Conservation (phyloP, 306 rosid genomes). For the Chamaecrista fasciculata region DNA sequence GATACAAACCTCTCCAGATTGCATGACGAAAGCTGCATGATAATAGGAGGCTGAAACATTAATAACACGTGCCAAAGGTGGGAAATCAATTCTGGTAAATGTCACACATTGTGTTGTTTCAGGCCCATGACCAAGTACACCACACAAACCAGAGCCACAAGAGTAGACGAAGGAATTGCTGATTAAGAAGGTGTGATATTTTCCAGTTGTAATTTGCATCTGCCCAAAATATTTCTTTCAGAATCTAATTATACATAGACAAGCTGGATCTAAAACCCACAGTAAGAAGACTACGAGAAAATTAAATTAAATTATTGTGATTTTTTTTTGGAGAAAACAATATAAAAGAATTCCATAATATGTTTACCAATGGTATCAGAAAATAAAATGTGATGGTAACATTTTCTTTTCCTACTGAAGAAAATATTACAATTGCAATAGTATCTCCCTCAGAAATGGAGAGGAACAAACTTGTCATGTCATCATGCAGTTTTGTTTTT, state of each 20-base stretch:
- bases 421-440: neutral
- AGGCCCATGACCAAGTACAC: slow-evolving; percentile 89
- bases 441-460: neutral
- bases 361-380: neutral
- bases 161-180: slow-evolving; percentile 79
- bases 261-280: neutral
- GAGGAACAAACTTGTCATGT: neutral
- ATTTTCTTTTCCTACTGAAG: neutral
- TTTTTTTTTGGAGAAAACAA: neutral
- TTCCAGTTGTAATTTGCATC: slow-evolving; percentile 92
- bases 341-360: neutral
- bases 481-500: slow-evolving; percentile 3
- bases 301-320: neutral
- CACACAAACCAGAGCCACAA: slow-evolving; percentile 84
- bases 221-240: slow-evolving; percentile 39
- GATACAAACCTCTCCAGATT: slow-evolving; percentile 77
- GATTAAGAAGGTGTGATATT: slow-evolving; percentile 78
- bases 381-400: neutral
- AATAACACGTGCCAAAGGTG: slow-evolving; percentile 51
- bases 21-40: slow-evolving; percentile 82
- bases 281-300: slow-evolving; percentile 15
- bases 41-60: slow-evolving; percentile 88
- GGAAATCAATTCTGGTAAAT: slow-evolving; percentile 61
- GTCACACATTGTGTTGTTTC: slow-evolving; percentile 76
- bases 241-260: slow-evolving; percentile 28